Conservation (phyloP, 495 filamentous ascomycete genomes). For the Pseudotulostoma volvatum region DNA sequence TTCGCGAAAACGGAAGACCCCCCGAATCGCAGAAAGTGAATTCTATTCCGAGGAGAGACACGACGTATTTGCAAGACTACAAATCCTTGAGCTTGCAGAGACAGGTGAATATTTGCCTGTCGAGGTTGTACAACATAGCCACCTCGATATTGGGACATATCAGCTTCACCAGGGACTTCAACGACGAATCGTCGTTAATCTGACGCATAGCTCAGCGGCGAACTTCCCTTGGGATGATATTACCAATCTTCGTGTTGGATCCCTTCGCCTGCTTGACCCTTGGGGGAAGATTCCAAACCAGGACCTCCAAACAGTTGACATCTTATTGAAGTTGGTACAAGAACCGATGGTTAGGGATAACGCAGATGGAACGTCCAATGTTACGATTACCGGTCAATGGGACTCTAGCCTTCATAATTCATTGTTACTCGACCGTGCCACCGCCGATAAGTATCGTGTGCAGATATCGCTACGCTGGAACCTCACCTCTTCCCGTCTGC, state of each 20-base stretch:
- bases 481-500: slow-evolving; percentile 58
- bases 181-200: slow-evolving; percentile 65
- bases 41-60: slow-evolving; percentile 88
- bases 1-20: slow-evolving; percentile 41
- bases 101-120: slow-evolving; percentile 81
- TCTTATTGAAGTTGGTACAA: slow-evolving; percentile 57
- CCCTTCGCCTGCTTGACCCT: slow-evolving; percentile 66
- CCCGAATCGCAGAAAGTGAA: slow-evolving; percentile 75
- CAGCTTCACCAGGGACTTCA: slow-evolving; percentile 94
- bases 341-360: slow-evolving; percentile 64
- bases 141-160: slow-evolving; percentile 70
- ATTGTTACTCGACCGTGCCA: slow-evolving; percentile 72
- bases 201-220: slow-evolving; percentile 80
- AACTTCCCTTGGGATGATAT: slow-evolving; percentile 76
- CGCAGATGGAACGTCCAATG: slow-evolving; percentile 78
- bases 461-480: slow-evolving; percentile 78
- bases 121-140: slow-evolving; percentile 72
- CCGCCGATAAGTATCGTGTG: slow-evolving; percentile 78
- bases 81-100: slow-evolving; percentile 83
- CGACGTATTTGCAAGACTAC: slow-evolving; percentile 73
- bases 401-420: slow-evolving; percentile 89
- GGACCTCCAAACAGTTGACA: slow-evolving; percentile 49
- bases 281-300: slow-evolving; percentile 72
- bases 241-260: slow-evolving; percentile 53
- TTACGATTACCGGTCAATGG: slow-evolving; percentile 81